Evolutionary conservation across 2,329 filamentous ascomycete genomes (phyloP), one percentile per base, ranked within the genome.

Genomic region (Fusarium austroafricanum): DNA sequence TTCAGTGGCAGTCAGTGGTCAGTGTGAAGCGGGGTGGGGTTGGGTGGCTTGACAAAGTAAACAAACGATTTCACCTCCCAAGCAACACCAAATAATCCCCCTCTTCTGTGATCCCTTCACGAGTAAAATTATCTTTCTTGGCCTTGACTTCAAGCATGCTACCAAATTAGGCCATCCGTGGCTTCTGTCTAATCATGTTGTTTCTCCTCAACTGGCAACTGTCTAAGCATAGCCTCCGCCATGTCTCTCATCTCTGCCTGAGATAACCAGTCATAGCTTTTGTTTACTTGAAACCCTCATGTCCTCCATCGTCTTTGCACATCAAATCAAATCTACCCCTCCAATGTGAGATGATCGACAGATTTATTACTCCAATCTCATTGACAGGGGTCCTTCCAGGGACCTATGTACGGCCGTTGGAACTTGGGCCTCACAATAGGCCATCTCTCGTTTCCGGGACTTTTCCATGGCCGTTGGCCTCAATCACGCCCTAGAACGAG

Each of bases 31-130:
- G 60, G 64, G 40, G 65, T 57, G 43, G 43, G 42, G 21, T 44
- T 26, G 6, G 26, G 26, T 38, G 40, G 40, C 33, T 65, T 56
- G 54, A 3, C 28, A 63, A 68, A 70, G 71, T 73, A 73, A 73
- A 73, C 71, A 73, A 73, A 72, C 52, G 29, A 54, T 54, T 47
- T n/a, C 18, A 43, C 47, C 40, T 51, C 55, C 66, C 26, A 28
- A 55, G 52, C 65, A 66, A 65, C 56, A 61, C 33, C 21, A 37
- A 29, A 37, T 44, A 46, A 46, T 23, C 15, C 33, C 42, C 42
- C 37, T 47, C 47, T 21, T 38, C 21, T 28, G 17, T 50, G 33
- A 42, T 37, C 26, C 26, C 29, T 31, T 44, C 6, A 40, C 45
- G 10, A 61, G 29, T 20, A 33, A 18, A 23, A 38, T 45, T 47